Evolutionary conservation across 73 alveolate genomes (phyloP), one percentile per base, ranked within the genome.

Genomic region (Paramecium tetraurelia): DNA sequence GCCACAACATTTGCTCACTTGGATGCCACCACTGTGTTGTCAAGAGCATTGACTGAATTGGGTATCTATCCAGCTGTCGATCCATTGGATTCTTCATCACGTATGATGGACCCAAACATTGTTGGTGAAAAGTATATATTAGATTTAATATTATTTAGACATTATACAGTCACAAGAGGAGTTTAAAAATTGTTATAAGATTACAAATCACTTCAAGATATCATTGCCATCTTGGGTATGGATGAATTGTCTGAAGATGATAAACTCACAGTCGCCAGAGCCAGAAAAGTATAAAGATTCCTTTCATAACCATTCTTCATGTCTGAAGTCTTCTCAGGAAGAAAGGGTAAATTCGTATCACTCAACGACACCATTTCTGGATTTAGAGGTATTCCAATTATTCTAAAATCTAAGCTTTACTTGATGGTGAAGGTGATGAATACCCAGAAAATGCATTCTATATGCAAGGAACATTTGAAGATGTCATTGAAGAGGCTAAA

Each of bases 41-140:
- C 98, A 35, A 86, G 98, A 80, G 98, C 97, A 83, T 84, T 96
- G 71, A 96, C 98, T 71, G 99, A 97, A 96, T 85, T 98, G 71
- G 99, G 99, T 68, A 98, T 98, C 93, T 98, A 98, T 93, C 99
- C 99, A 44, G 99, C 99, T 20, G 99, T 98, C 95, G 99, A 98
- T 90, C 99, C 99, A 16, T 95, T 98, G 85, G 99, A 97, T 86
- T 98, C 99, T 14, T 96, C 98, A 92, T 94, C 98, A 24, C 96
- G 99, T 89, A 97, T 98, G 99, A 94, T 98, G 68, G 99, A 97
- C 96, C 99, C 99, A 41, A 92, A 98, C 76, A 96, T 95, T 87
- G 99, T 98, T 85, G 99, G 99, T 44, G 94, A 89, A 71, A 83
- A 89, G 87, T 80, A 31, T 80, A 16, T 48, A 21, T 4, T 20